phyloP scores from a whole-genome alignment of 2,329 filamentous ascomycete genomes.

The Aspergillus unguis region DNA sequence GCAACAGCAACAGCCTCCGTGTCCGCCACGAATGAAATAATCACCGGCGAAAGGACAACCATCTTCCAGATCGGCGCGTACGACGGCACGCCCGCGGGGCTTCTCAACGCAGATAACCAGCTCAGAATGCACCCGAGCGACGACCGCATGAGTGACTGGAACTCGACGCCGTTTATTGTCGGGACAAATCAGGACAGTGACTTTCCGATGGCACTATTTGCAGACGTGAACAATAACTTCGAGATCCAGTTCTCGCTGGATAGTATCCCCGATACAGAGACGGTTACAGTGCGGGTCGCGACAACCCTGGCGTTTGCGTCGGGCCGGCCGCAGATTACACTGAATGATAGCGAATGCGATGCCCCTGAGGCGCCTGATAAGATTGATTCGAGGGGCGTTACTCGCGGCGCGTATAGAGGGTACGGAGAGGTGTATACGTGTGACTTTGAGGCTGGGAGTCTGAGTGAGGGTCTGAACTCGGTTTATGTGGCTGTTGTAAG shows the following conservation, averaged over 20 bases:
- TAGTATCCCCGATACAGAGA: neutral
- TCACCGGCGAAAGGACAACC: neutral
- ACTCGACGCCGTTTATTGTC: slow-evolving; percentile 2
- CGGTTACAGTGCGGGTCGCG: slow-evolving; percentile 1
- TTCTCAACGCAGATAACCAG: slow-evolving; percentile 1
- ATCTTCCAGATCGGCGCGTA: slow-evolving; percentile 8
- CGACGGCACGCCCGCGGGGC: slow-evolving; percentile 3
- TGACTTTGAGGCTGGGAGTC: neutral
- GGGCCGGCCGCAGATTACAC: slow-evolving; percentile 5
- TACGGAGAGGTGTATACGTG: slow-evolving; percentile 5
- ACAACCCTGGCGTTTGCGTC: slow-evolving; percentile 2
- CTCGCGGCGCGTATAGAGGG: slow-evolving; percentile 6
- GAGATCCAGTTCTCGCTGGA: slow-evolving; percentile 4
- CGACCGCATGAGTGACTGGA: slow-evolving; percentile 5
- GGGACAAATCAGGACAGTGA: neutral
- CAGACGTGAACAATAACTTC: slow-evolving; percentile 2
- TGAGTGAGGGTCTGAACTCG: slow-evolving; percentile 1
- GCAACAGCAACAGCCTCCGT: slow-evolving; percentile 1
- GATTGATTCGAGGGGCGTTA: slow-evolving; percentile 3
- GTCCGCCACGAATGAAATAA: neutral
- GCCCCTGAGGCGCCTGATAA: neutral
- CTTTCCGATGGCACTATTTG: neutral
- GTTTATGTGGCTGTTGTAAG: slow-evolving; percentile 1
- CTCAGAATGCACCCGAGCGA: slow-evolving; percentile 11
- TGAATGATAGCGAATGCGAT: neutral